A percentile compares a stretch with the other conserved stretches of the same genome.
phyloP scores from a whole-genome alignment of 495 filamentous ascomycete genomes.

The Aspergillus affinis region DNA sequence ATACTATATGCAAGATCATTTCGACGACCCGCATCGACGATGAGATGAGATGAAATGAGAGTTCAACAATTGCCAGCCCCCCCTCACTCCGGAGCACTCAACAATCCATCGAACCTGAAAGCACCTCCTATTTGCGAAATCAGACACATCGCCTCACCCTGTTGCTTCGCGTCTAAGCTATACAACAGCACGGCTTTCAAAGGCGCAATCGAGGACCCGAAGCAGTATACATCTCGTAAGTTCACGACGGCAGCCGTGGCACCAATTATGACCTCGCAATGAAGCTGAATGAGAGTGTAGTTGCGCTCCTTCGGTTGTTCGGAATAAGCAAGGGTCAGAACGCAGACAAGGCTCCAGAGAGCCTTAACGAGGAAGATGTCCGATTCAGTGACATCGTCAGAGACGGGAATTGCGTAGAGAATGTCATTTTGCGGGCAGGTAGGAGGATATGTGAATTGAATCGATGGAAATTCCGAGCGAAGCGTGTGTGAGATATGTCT shows the following conservation, averaged over 20 bases:
- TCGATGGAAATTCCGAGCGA: not conserved
- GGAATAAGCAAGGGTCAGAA: not conserved
- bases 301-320: not conserved
- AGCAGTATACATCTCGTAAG: not conserved
- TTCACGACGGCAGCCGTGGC: not conserved
- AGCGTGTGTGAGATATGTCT: not conserved
- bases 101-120: not conserved
- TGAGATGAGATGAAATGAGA: not conserved
- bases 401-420: not conserved
- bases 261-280: not conserved
- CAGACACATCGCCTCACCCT: not conserved
- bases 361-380: not conserved
- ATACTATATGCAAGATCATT: not conserved
- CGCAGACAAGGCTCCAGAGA: not conserved
- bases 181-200: not conserved
- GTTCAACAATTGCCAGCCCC: not conserved
- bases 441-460: not conserved
- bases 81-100: not conserved
- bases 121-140: not conserved
- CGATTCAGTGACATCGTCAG: not conserved
- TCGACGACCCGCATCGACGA: not conserved
- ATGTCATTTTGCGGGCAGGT: not conserved
- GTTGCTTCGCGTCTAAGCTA: not conserved
- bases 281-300: not conserved
- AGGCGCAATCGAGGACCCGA: not conserved